Base-by-base conservation (phyloP, 345 rosid species). In the Melastoma malabathricum region DNA sequence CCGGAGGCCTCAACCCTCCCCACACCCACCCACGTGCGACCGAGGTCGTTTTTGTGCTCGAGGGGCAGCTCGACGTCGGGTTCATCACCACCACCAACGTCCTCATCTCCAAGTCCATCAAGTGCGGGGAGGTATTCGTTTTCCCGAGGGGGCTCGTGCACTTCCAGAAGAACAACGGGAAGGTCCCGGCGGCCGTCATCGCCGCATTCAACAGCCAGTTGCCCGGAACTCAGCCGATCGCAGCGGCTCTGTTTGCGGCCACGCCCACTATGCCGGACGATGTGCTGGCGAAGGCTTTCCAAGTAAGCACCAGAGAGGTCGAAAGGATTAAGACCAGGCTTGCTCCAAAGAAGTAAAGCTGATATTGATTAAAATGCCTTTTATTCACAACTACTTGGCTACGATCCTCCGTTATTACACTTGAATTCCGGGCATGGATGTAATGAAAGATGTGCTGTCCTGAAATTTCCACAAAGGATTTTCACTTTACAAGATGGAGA, bases 91-190 rank as follows among this genome's bases (percentile, higher is more conserved):
- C 10, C 44, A n/a, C 17, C 59, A 54, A 15, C 18, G 1, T 29
- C 55, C 43, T 55, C 31, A 29, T 47, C 5, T 18, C 50, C 50
- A 47, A 17, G 50, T 23, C 19, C 23, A n/a, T 47, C 50, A 47
- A 16, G 50, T 10, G 17, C 14, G 50, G 50, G 23, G 50, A 47
- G 19, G 12, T 34, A 5, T 34, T 34, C 12, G 41, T 34, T 10
- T 34, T 34, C 41, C 41, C 41, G 41, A 34, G 50, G 9, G 50
- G 50, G 0, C 10, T 47, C 7, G 25, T 47, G 19, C 50, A 47
- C 23, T 47, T 17, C 50, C 50, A 47, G 50, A 47, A 47, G 50
- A 47, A 47, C 50, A 47, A 17, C 50, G 50, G 50, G 18, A 14
- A 10, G 50, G 50, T 47, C 19, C 18, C 50, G 23, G 50, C 50